Base-by-base conservation (phyloP, 805 yeast species). In the Saccharomycopsis sp. region DNA sequence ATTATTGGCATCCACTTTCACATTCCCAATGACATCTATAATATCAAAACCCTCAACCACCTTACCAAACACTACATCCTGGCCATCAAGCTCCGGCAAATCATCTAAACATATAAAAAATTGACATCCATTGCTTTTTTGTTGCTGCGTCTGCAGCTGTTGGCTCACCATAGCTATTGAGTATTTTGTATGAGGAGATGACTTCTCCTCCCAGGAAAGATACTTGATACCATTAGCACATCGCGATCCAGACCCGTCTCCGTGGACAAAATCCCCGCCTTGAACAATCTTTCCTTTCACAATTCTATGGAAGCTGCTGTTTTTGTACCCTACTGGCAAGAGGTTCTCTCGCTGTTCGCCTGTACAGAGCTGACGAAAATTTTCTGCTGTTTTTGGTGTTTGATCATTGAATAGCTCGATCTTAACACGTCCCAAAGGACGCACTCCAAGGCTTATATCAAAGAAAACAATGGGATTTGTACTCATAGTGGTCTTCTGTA, bases 321-420 rank as follows among this genome's bases (percentile, higher is more conserved):
- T 59, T 63, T 78, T 78, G 64, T 78, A 79, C 2, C 82, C 82
- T 3, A 74, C 67, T 0, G 83, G 80, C 3, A 66, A 61, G 1
- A 71, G 70, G 52, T 70, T 66, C 54, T 72, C 71, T 22, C 70
- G 63, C 63, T 71, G 70, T 59, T 79, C 83, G 3, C 82, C 82
- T 0, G 82, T 79, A 64, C 83, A 79, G 58, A 78, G 74, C 63
- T 78, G 82, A 29, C 84, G 69, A 64, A 80, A 79, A 65, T 80
- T 80, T 61, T 80, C 84, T 19, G 73, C 62, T 0, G 84, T 79
- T 58, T 65, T 67, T 0, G 83, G 83, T 12, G 78, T 65, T 19
- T 68, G 64, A 5, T 72, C 72, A 3, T 73, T 68, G 63, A 67
- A 77, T 12, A 80, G 69, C 64, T 74, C 71, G 50, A 79, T 72